Conservation (phyloP, 768 basidiomycete genomes). For the Trametes meyenii region DNA sequence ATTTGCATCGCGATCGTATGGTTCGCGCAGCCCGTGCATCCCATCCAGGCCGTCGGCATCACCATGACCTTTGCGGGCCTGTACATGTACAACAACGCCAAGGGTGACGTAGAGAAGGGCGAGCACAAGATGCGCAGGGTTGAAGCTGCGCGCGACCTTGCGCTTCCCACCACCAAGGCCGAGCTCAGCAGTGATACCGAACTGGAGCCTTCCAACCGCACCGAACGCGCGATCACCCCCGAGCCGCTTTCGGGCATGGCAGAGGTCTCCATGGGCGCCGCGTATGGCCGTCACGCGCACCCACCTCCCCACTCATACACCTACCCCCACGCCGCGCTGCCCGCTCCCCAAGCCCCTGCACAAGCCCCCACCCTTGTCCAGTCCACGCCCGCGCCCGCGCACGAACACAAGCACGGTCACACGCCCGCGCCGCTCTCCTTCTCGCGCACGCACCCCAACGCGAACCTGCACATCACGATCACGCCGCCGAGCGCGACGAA, state of each 20-base stretch:
- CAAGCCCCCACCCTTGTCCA: constrained; percentile 9
- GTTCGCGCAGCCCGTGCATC: constrained; percentile 89
- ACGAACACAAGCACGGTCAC: constrained; percentile 3
- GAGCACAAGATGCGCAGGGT: constrained; percentile 85
- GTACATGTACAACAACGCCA: constrained; percentile 96
- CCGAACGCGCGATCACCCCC: background rate
- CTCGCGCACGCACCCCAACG: constrained; percentile 30
- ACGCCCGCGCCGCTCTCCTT: constrained; percentile 25
- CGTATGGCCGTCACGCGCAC: constrained; percentile 28
- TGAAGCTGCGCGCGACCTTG: constrained; percentile 68
- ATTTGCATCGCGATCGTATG: constrained; percentile 97
- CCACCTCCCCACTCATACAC: background rate
- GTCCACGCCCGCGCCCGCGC: constrained; percentile 4
- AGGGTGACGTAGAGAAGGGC: constrained; percentile 88
- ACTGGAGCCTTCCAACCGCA: constrained; percentile 23
- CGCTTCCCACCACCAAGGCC: constrained; percentile 67
- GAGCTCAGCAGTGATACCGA: constrained; percentile 56
- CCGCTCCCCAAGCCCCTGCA: background rate
- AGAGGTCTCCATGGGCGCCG: constrained; percentile 21
- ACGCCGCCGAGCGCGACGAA: constrained; percentile 23
- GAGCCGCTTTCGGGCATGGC: constrained; percentile 20
- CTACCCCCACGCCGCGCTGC: constrained; percentile 3
- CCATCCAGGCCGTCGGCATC: constrained; percentile 89
- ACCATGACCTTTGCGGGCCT: constrained; percentile 85
- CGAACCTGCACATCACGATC: constrained; percentile 38